phyloP scores from a whole-genome alignment of 805 yeast species.

The Candida insectorum region DNA sequence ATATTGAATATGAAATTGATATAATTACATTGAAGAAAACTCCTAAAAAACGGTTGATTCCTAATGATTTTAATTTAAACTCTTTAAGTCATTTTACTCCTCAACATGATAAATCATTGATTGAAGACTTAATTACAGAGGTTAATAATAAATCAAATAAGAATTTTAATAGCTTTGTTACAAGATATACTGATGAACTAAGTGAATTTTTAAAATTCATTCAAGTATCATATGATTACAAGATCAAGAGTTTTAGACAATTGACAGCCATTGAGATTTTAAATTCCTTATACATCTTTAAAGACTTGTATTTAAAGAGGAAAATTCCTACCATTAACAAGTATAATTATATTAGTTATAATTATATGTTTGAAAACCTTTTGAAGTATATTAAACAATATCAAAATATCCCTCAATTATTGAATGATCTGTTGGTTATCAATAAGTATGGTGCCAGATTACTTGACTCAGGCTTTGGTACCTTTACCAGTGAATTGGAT shows the following conservation, averaged over 20 bases:
- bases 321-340: conserved; percentile 15
- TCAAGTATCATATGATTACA: conserved; percentile 16
- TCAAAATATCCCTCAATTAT: conserved; percentile 16
- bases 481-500: conserved; percentile 16
- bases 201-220: conserved; percentile 19
- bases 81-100: conserved; percentile 1
- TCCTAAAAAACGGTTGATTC: conserved; percentile 1
- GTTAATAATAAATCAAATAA: conserved; percentile 4
- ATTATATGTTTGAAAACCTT: conserved; percentile 19
- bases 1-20: conserved; percentile 22
- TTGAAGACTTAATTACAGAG: conserved; percentile 6
- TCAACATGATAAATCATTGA: conserved; percentile 3
- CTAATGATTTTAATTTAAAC: neutral
- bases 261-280: conserved; percentile 23
- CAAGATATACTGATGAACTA: conserved; percentile 17
- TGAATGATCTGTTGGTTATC: conserved; percentile 15
- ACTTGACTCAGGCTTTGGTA: conserved; percentile 9
- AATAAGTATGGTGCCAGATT: conserved; percentile 8
- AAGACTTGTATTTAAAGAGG: conserved; percentile 15
- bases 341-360: conserved; percentile 15
- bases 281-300: conserved; percentile 25
- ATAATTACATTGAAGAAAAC: conserved; percentile 18
- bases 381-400: conserved; percentile 13
- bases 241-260: conserved; percentile 19
- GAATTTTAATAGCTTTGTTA: conserved; percentile 15